phyloP scores from a whole-genome alignment of 2,329 filamentous ascomycete species.

The Aureobasidium leucospermi region DNA sequence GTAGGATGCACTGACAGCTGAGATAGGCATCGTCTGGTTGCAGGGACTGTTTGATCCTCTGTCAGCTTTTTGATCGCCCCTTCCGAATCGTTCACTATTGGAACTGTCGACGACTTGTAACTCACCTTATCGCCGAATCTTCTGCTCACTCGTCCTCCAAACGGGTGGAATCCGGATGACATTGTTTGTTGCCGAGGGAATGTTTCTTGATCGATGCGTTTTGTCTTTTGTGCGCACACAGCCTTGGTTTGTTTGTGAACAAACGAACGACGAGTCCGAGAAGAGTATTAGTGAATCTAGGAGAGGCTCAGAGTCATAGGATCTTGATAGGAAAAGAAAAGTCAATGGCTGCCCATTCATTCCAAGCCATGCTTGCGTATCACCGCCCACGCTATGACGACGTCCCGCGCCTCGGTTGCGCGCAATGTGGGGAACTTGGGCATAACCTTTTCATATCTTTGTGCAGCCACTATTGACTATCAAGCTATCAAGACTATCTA shows the following conservation, averaged over 20 bases:
- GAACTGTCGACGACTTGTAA: background rate
- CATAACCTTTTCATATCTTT: background rate
- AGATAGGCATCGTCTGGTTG: conserved; percentile 60
- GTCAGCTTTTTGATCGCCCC: conserved; percentile 21
- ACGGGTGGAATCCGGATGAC: conserved; percentile 43
- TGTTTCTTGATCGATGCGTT: background rate
- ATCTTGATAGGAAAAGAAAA: background rate
- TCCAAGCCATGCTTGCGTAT: background rate
- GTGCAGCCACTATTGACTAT: background rate
- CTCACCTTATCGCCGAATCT: conserved; percentile 46
- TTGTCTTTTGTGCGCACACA: background rate
- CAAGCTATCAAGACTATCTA: background rate
- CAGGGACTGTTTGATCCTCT: background rate
- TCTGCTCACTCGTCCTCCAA: conserved; percentile 44
- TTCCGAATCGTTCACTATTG: background rate
- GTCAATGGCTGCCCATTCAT: background rate
- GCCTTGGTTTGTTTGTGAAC: background rate
- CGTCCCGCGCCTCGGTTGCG: background rate
- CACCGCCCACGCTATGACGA: conserved; percentile 2
- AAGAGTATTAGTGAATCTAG: background rate
- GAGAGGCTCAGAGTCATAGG: background rate
- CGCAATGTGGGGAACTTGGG: too few species aligned
- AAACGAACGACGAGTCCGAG: background rate
- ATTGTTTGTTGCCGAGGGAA: background rate
- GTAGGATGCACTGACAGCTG: conserved; percentile 51